Conservation (phyloP, 139 green algal genomes). For the Volvox africanus region DNA sequence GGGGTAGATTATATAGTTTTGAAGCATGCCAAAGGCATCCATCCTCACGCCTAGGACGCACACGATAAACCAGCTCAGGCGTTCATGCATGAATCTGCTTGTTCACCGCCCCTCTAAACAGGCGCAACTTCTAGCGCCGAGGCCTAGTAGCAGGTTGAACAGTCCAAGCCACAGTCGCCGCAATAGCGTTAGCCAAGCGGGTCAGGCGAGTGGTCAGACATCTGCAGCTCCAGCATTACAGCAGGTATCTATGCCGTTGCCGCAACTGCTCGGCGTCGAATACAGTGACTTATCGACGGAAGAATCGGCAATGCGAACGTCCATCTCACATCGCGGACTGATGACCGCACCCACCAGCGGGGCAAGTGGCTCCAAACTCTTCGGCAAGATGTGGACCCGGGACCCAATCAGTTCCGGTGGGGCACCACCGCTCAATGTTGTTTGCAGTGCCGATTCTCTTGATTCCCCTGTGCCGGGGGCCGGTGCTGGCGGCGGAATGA, state of each 20-base stretch:
- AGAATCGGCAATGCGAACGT: not conserved
- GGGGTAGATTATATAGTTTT: no score
- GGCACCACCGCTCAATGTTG: not conserved
- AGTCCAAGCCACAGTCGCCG: conserved; percentile 41
- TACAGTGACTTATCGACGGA: not conserved
- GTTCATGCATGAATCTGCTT: not conserved
- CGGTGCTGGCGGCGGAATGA: not conserved
- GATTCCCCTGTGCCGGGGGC: not conserved
- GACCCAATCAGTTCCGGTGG: conserved; percentile 2
- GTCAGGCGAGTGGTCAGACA: no score
- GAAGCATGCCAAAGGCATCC: no score
- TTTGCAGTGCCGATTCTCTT: not conserved
- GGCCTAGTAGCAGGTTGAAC: conserved; percentile 43
- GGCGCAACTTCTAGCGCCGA: not conserved
- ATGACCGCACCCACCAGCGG: not conserved
- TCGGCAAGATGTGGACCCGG: conserved; percentile 50
- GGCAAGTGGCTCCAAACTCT: conserved; percentile 4
- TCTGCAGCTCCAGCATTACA: not conserved
- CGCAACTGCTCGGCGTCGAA: not conserved
- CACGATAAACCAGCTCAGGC: no score
- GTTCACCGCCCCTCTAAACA: not conserved
- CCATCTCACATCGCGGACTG: not conserved
- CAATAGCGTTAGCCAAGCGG: conserved; percentile 19
- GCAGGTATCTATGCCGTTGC: not conserved
- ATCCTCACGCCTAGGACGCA: no score